Evolutionary conservation across 1,284 basidiomycete genomes (phyloP), one percentile per base, ranked within the genome.

Genomic region (Anthracocystis setariae): DNA sequence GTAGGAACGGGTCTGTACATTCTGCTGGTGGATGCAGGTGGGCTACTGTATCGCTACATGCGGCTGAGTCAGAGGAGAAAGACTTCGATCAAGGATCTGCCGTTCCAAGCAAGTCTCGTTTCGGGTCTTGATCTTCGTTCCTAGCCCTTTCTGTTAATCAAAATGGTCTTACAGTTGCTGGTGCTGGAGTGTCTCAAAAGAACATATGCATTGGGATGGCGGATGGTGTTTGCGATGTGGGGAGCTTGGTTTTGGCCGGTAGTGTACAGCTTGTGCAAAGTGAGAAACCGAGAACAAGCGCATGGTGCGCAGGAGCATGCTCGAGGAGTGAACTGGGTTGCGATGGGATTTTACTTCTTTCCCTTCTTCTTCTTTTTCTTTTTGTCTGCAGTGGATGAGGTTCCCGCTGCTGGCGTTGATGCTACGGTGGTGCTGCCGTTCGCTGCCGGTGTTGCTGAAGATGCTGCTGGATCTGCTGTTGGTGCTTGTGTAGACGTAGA

Each of bases 1-100:
- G 42, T 81, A 2, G 79, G 79, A 12, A 73, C 72, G 0, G 74
- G 58, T 12, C n/a, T 78, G 3, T 81, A 66, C 49, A 74, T 80
- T 21, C 45, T 79, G 33, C 10, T 73, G 35, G 79, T 77, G 42
- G 79, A 81, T 49, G 61, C 63, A 2, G 47, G 57, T 8, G 58
- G 60, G 24, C 42, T 81, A 25, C 45, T 70, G 13, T 79, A 74
- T 44, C 60, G 74, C 5, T 79, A 76, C 24, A 44, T 78, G 21
- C 46, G 55, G 12, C 55, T 78, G 20, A 57, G 59, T 24, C 79
- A 78, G 53, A 54, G 70, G 18, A 48, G 52, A 13, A 66, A 57
- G 45, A 70, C 55, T 0, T 52, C 51, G n/a, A 68, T 79, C 43
- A 68, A 65, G 48, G 76, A 79, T 33, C 43, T 78, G 3, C 78